Conservation (phyloP, 2,329 filamentous ascomycete species). For the Paraphoma chrysanthemicola region DNA sequence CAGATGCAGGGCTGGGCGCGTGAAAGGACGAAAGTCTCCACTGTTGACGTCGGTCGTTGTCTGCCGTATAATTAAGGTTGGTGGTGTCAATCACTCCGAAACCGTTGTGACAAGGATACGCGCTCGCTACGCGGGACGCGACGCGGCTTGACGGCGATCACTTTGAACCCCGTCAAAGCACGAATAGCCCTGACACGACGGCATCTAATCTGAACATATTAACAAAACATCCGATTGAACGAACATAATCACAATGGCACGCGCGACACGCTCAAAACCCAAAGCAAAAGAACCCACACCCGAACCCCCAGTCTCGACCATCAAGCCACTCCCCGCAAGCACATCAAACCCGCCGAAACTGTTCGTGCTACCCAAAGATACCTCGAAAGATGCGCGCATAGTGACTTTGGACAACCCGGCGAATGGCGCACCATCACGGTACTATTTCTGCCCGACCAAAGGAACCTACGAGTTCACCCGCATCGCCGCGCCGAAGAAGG, state of each 20-base stretch:
- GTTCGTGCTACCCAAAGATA: constrained; percentile 64
- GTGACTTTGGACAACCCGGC: constrained; percentile 63
- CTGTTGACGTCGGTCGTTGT: constrained; percentile 29
- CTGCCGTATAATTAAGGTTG: constrained; percentile 33
- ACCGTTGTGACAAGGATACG: constrained; percentile 36
- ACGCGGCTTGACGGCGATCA: constrained; percentile 15
- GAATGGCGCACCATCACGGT: constrained; percentile 56
- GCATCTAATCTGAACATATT: neutral
- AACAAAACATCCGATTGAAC: neutral
- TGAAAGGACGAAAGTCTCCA: neutral
- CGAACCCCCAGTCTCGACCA: constrained; percentile 25
- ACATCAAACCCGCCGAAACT: constrained; percentile 57
- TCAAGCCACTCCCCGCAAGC: constrained; percentile 43
- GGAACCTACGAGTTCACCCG: constrained; percentile 69
- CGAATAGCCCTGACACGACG: neutral
- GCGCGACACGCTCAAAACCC: constrained; percentile 46
- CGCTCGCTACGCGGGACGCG: constrained; percentile 24
- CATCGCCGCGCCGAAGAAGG: constrained; percentile 58
- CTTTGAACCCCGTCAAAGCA: constrained; percentile 2
- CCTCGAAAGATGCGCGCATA: constrained; percentile 61
- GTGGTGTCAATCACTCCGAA: constrained; percentile 33
- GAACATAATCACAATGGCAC: constrained; percentile 33
- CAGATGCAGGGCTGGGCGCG: neutral
- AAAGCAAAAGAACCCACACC: constrained; percentile 25
- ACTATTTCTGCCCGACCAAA: constrained; percentile 64